Evolutionary conservation across 2,329 filamentous ascomycete genomes (phyloP), one percentile per base, ranked within the genome.

Genomic region (Elsinoe fawcettii): DNA sequence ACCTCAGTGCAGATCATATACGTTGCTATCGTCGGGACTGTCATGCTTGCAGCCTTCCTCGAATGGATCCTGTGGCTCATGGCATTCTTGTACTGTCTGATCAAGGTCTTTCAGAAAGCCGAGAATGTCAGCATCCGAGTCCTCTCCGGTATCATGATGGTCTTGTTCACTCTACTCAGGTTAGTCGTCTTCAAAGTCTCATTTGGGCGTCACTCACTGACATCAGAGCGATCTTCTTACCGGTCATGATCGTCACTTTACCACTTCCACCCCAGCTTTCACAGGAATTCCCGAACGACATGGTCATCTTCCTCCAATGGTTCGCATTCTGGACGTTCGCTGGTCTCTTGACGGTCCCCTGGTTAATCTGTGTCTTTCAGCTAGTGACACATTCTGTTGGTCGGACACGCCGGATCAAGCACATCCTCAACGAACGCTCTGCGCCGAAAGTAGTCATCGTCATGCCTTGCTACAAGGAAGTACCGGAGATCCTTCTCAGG

Each of bases 321-420:
- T 96, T 97, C 67, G 91, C 90, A 3, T 97, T 97, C 71, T 96
- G 89, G 85, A 85, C 87, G 25, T 97, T 97, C 64, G 86, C 91
- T 0, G 82, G 83, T 61, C 82, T 97, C 8, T 75, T 99, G 58
- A 90, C 87, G 0, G 78, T 96, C 1, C 93, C 93, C 0, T 96
- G 90, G 90, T 79, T 96, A 2, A 88, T 96, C 67, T 96, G 91
- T 71, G 81, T 97, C 57, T 96, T 95, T 68, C 87, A 95, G 66
- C 81, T 96, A 4, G 87, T 95, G 58, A 95, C 88, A 7, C 87
- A 93, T 65, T 87, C 89, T 32, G 78, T 97, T 23, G 91, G 92
- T 20, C 83, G 90, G 62, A 85, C 80, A 41, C 90, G 89, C 69
- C 81, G 86, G 55, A 88, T 96, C 67, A 91, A 95, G 69, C 82